Percentiles rank a stretch among this genome's conserved stretches.
These are phyloP conservation scores for Sarocladiaceae sp. DNA, from an alignment of 2,329 filamentous ascomycete genomes.

Conservation along the genomic window DNA sequence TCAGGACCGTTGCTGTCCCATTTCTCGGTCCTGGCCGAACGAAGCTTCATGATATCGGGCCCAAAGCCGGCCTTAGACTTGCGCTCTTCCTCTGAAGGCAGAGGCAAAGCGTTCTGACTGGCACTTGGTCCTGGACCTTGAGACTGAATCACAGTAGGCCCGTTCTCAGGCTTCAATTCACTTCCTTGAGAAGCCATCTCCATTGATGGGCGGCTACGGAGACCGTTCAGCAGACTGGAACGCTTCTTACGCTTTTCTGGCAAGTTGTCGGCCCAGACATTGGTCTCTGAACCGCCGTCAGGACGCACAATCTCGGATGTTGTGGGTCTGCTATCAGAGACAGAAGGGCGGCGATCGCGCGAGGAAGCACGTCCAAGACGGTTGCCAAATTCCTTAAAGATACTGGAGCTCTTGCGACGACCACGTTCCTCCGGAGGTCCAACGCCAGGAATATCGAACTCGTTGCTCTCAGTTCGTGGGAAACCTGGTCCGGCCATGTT, in stretches of 20 bases:
- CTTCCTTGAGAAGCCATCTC: constrained; percentile 13
- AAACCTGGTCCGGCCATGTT: constrained; percentile 16
- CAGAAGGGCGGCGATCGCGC: constrained; percentile 22
- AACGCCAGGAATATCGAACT: constrained; percentile 32
- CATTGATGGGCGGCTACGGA: constrained; percentile 20
- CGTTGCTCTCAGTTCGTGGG: constrained; percentile 35
- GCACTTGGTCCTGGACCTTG: neutral
- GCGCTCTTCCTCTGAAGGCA: constrained; percentile 7
- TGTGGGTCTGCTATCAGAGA: constrained; percentile 15
- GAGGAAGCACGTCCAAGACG: constrained; percentile 32
- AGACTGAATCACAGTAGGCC: neutral
- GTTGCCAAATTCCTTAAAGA: constrained; percentile 50
- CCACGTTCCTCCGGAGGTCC: constrained; percentile 33
- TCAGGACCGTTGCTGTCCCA: neutral
- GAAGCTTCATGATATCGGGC: neutral
- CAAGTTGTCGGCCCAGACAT: constrained; percentile 32
- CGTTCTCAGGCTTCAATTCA: neutral
- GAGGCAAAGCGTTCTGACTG: constrained; percentile 3
- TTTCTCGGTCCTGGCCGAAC: neutral
- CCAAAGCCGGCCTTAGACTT: neutral
- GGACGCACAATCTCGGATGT: constrained; percentile 20
- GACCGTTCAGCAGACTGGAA: constrained; percentile 32
- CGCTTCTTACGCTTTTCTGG: constrained; percentile 31
- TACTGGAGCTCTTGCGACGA: constrained; percentile 32
- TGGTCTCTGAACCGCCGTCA: constrained; percentile 39